These are phyloP conservation scores for Amphicarpaea edgeworthii DNA, from an alignment of 306 rosid species.

Conservation along the genomic window DNA sequence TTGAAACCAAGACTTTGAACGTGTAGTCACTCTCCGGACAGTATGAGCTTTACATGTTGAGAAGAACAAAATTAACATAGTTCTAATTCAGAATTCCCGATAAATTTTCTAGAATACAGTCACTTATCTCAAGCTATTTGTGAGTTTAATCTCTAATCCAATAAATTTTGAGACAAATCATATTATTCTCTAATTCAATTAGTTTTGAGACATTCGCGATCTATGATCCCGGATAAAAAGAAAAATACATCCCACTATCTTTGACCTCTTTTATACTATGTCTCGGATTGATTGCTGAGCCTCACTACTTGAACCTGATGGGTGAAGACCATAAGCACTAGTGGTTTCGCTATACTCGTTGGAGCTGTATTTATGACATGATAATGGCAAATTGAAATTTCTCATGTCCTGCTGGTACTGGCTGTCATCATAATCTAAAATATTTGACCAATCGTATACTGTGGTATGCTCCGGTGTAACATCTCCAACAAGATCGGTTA, in stretches of 20 bases:
- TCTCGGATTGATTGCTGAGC: constrained; percentile 35
- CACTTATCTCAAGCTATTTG: too few species aligned
- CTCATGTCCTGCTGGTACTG: constrained; percentile 41
- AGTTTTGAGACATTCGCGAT: too few species aligned
- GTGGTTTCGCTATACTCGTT: constrained; percentile 24
- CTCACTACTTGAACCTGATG: constrained; percentile 43
- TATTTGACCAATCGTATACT: constrained; percentile 40
- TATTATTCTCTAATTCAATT: too few species aligned
- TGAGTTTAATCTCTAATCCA: too few species aligned
- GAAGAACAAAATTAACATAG: neutral
- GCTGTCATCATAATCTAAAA: constrained; percentile 40
- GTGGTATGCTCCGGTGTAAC: constrained; percentile 41
- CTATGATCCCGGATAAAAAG: too few species aligned
- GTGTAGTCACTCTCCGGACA: neutral
- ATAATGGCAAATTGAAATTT: constrained; percentile 40
- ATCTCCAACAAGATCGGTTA: constrained; percentile 48
- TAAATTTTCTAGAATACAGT: too few species aligned
- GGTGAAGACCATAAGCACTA: constrained; percentile 36
- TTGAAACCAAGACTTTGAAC: constrained; percentile 13
- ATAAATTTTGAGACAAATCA: too few species aligned
- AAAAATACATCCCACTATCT: neutral
- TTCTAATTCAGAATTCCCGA: neutral
- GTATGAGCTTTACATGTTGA: neutral
- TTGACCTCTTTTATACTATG: neutral
- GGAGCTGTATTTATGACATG: constrained; percentile 23